A percentile compares a stretch with the other conserved stretches of the same genome.
phyloP scores from a whole-genome alignment of 1,284 basidiomycete species.

The Sanghuangporus weigelae region DNA sequence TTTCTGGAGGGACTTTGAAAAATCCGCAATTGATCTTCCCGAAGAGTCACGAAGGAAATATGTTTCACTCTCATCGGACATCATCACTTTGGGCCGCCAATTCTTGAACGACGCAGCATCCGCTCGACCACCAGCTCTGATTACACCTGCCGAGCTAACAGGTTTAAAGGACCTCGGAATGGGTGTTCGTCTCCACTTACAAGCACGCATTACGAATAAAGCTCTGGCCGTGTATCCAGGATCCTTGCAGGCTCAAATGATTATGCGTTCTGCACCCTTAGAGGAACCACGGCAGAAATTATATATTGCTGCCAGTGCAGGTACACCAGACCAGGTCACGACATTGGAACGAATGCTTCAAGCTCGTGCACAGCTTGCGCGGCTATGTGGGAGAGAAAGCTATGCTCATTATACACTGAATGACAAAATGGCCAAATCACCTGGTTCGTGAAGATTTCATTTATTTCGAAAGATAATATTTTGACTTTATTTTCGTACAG shows the following conservation, averaged over 20 bases:
- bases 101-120: slow-evolving; percentile 70
- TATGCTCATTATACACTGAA: slow-evolving; percentile 81
- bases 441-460: slow-evolving; percentile 42
- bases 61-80: slow-evolving; percentile 87
- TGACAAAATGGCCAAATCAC: slow-evolving; percentile 94
- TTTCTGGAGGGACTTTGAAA: slow-evolving; percentile 96
- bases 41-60: slow-evolving; percentile 74
- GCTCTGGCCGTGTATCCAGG: slow-evolving; percentile 76
- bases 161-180: slow-evolving; percentile 68
- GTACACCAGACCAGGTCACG: slow-evolving; percentile 61
- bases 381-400: slow-evolving; percentile 74
- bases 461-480: slow-evolving; percentile 13
- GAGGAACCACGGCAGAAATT: slow-evolving; percentile 79
- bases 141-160: slow-evolving; percentile 59
- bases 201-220: slow-evolving; percentile 68
- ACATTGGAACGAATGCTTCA: slow-evolving; percentile 73
- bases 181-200: slow-evolving; percentile 62
- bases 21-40: slow-evolving; percentile 91
- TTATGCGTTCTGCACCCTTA: slow-evolving; percentile 80
- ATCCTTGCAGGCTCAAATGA: slow-evolving; percentile 87
- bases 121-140: slow-evolving; percentile 57
- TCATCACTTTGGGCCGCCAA: slow-evolving; percentile 82
- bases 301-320: slow-evolving; percentile 72
- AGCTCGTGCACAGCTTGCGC: slow-evolving; percentile 75
- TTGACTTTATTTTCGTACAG: slow-evolving; percentile 33